Percentiles rank a stretch among this genome's conserved stretches.
These are phyloP conservation scores for Rhizoclosmatium sp. DNA, from an alignment of 192 early-diverging fungal species.

Conservation along the genomic window DNA sequence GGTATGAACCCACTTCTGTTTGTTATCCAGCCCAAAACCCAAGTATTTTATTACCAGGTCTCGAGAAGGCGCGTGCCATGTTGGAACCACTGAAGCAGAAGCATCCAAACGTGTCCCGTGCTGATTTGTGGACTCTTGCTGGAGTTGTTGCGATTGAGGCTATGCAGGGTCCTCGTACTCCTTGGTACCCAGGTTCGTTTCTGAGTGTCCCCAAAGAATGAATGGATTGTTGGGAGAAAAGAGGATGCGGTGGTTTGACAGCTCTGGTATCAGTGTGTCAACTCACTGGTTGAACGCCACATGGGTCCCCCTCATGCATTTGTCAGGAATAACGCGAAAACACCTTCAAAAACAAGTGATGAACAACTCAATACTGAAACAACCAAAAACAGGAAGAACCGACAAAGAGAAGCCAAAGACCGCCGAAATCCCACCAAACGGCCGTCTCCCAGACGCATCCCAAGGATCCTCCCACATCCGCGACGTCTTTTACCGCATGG, in stretches of 20 bases:
- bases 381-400: constrained; percentile 48
- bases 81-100: constrained; percentile 74
- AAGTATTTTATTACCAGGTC: constrained; percentile 6
- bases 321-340: neutral
- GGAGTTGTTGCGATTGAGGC: constrained; percentile 73
- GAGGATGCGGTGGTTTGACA: neutral
- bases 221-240: neutral
- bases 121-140: constrained; percentile 80
- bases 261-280: no score
- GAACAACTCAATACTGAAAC: neutral
- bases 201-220: neutral
- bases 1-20: constrained; percentile 39
- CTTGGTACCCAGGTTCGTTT: constrained; percentile 63
- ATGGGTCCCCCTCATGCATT: neutral
- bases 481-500: constrained; percentile 62
- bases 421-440: constrained; percentile 65
- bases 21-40: neutral
- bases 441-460: constrained; percentile 73
- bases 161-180: constrained; percentile 73
- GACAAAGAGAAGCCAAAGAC: constrained; percentile 60
- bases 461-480: constrained; percentile 65
- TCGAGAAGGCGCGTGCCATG: constrained; percentile 37
- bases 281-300: neutral
- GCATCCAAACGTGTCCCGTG: constrained; percentile 69
- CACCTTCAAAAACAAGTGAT: neutral